Percentiles rank a stretch among this genome's conserved stretches.
Evolutionary conservation across 345 rosid species (phyloP).

Genomic region (Kandelia obovata): DNA sequence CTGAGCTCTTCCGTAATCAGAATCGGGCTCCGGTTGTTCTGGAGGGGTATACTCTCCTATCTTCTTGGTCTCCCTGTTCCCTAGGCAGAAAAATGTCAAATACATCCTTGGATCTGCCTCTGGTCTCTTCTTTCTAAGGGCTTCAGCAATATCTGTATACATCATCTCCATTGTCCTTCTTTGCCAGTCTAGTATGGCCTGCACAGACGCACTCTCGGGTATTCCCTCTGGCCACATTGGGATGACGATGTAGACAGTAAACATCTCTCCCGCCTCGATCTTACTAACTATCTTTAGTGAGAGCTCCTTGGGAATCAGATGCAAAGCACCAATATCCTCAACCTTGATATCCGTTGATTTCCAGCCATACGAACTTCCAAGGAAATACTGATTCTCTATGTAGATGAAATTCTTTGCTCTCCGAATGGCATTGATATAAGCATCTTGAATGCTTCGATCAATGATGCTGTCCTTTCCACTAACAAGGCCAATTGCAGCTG

Average conservation of each 20-base stretch:
- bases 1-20: conserved; percentile 68
- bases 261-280: conserved; percentile 70
- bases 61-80: conserved; percentile 49
- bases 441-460: conserved; percentile 81
- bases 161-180: conserved; percentile 88
- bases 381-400: conserved; percentile 82
- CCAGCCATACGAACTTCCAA: conserved; percentile 84
- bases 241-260: conserved; percentile 65
- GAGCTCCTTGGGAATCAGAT: conserved; percentile 75
- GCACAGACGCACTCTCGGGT: conserved; percentile 63
- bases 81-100: conserved; percentile 69
- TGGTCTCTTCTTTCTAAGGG: conserved; percentile 39
- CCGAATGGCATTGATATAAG: conserved; percentile 69
- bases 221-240: conserved; percentile 91
- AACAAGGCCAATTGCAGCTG: conserved; percentile 44
- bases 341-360: conserved; percentile 36
- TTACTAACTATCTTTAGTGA: conserved; percentile 71
- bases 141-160: conserved; percentile 57
- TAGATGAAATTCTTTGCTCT: conserved; percentile 75
- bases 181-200: conserved; percentile 88
- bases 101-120: conserved; percentile 57
- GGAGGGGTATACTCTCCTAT: conserved; percentile 42
- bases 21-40: conserved; percentile 43
- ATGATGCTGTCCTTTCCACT: conserved; percentile 53
- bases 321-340: conserved; percentile 55